Percentiles rank a stretch among this genome's conserved stretches.
Conservation (phyloP, 768 basidiomycete genomes). For the Sutorius australiensis region DNA sequence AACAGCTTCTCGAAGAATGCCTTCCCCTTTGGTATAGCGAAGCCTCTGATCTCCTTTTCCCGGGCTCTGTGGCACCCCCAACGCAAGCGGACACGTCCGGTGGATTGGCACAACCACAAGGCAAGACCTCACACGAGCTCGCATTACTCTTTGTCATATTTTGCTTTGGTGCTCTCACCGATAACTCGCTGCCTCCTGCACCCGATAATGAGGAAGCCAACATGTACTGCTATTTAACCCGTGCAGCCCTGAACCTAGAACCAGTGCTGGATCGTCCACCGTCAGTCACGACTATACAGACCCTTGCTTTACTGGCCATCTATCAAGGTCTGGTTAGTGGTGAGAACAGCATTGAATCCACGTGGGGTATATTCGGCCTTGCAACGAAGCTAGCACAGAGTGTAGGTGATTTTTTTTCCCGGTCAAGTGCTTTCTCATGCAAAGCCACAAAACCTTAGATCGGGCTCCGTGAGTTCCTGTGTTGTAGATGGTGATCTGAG, state of each 20-base stretch:
- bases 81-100: constrained; percentile 2
- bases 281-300: constrained; percentile 66
- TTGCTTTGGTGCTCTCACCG: constrained; percentile 59
- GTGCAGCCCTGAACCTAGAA: constrained; percentile 62
- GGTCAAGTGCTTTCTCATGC: neutral
- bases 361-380: constrained; percentile 64
- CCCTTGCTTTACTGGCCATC: constrained; percentile 63
- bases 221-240: constrained; percentile 55
- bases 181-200: constrained; percentile 46
- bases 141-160: constrained; percentile 61
- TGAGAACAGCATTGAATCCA: constrained; percentile 67
- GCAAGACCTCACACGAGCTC: constrained; percentile 52
- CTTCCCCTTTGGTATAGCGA: constrained; percentile 66
- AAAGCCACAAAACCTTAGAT: constrained; percentile 38
- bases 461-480: constrained; percentile 54
- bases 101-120: constrained; percentile 10
- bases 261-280: constrained; percentile 69
- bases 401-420: constrained; percentile 38
- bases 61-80: constrained; percentile 26
- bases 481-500: neutral
- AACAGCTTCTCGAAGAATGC: constrained; percentile 60
- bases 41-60: constrained; percentile 30
- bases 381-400: constrained; percentile 66
- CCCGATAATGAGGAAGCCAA: constrained; percentile 52
- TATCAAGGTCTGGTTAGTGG: constrained; percentile 65